Evolutionary conservation across 352 stramenopile species (phyloP).

Genomic region (Phytophthora quininea): DNA sequence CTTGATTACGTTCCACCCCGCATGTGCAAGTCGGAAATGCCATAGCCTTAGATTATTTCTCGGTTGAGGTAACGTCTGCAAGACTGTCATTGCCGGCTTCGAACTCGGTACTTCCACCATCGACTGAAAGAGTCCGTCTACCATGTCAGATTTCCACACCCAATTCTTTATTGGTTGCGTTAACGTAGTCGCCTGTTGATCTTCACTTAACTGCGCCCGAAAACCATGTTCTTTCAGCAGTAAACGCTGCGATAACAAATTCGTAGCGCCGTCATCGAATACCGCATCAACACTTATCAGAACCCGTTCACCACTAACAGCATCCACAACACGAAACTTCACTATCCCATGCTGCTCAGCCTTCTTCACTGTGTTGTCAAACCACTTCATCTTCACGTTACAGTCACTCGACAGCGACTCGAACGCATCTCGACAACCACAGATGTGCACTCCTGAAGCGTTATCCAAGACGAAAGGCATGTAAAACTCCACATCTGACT

Average conservation of each 20-base stretch:
- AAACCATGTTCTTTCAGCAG: conserved; percentile 6
- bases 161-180: conserved; percentile 5
- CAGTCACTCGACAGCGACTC: neutral
- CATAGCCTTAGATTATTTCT: neutral
- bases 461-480: conserved; percentile 16
- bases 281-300: conserved; percentile 10
- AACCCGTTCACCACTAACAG: neutral
- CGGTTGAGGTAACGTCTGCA: neutral
- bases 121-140: conserved; percentile 9
- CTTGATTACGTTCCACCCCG: conserved; percentile 9
- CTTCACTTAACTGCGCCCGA: conserved; percentile 7
- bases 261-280: conserved; percentile 11
- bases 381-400: neutral
- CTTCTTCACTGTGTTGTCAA: neutral
- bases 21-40: conserved; percentile 11
- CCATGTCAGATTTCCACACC: neutral
- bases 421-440: conserved; percentile 3
- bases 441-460: conserved; percentile 2
- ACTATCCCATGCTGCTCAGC: conserved; percentile 3
- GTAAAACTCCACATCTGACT: neutral
- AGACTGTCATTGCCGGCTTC: neutral
- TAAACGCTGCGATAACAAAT: conserved; percentile 7
- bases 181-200: conserved; percentile 1
- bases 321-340: conserved; percentile 2
- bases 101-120: conserved; percentile 1